Base-by-base conservation (phyloP, 148 eudicot genomes). In the Rhododendron ferrugineum region DNA sequence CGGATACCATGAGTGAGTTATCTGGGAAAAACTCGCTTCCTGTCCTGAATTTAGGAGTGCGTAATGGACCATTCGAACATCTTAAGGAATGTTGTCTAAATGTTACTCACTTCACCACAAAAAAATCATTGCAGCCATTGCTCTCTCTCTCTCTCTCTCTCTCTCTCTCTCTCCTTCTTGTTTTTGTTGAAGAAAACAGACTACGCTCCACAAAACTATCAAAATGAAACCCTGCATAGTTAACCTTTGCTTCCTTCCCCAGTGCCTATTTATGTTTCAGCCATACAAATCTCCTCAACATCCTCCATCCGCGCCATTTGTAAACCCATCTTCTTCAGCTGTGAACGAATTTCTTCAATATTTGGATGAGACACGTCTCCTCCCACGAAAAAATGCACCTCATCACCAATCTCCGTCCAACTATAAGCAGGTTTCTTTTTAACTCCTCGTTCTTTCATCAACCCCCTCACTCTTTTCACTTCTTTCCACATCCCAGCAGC, bases 401-500 rank as follows among this genome's bases (percentile, higher is more conserved):
- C 47, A 84, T 86, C 77, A n/a, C 80, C 89, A 68, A 88, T 18
- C 36, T 89, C 85, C 86, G n/a, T 86, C 91, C 91, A 88, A 87
- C 91, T 87, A 81, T 81, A 86, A 49, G 88, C 91, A 36, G 85
- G 84, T 76, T 80, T 88, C 81, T 88, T 88, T 62, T 89, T 89
- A 58, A 86, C 87, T 68, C 87, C 84, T 66, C 82, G 66, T 40
- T 89, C 87, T 66, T 89, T 86, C 91, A 89, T 89, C 84, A 83
- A 84, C 60, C 87, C 30, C 85, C 91, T 91, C 79, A 88, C 79
- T 26, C 46, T 5, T 18, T 72, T 86, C 50, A 91, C 92, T 84
- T 91, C 88, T 77, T 66, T 89, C 92, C 92, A 89, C 88, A 83
- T 85, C 16, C 89, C 90, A 76, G 49, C 32, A 60, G 89, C 88